Evolutionary conservation across 2,329 filamentous ascomycete genomes (phyloP).

Genomic region (Ophiostoma ulmi): DNA sequence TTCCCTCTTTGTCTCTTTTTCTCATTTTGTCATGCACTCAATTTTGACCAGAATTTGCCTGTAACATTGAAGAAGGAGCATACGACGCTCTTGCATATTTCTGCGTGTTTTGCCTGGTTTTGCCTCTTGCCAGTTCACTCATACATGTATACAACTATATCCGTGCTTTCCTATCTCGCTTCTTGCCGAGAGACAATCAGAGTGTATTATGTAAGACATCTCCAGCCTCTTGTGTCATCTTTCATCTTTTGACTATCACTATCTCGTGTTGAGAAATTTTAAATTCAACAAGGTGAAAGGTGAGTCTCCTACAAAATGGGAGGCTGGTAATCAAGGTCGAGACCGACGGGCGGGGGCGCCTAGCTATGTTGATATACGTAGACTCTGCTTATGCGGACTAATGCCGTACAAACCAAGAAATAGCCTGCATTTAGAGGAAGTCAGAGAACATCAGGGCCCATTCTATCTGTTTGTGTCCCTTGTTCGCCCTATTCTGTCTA

Average conservation of each 20-base stretch:
- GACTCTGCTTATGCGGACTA: not conserved
- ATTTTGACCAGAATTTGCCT: not conserved
- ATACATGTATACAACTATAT: not conserved
- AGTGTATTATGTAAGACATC: not conserved
- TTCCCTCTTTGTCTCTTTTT: not conserved
- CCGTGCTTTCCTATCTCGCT: not conserved
- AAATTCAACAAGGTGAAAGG: not conserved
- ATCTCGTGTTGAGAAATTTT: not conserved
- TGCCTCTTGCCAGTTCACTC: not conserved
- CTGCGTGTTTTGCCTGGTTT: not conserved
- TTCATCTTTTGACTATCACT: no score
- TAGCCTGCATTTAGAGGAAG: not conserved
- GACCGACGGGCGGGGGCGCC: not conserved
- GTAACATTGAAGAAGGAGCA: conserved; percentile 6
- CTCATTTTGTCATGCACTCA: not conserved
- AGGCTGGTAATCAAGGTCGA: conserved; percentile 8
- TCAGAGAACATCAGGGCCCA: conserved; percentile 6
- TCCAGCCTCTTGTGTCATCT: no score
- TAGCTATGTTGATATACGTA: not conserved
- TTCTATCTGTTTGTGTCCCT: not conserved
- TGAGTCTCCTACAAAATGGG: not conserved
- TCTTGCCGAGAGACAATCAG: not conserved
- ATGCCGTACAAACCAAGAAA: conserved; percentile 12
- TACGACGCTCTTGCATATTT: conserved; percentile 13
- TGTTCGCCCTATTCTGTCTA: not conserved